phyloP scores from a whole-genome alignment of 2,329 filamentous ascomycete genomes.

The Arthrobotrys conoides region DNA sequence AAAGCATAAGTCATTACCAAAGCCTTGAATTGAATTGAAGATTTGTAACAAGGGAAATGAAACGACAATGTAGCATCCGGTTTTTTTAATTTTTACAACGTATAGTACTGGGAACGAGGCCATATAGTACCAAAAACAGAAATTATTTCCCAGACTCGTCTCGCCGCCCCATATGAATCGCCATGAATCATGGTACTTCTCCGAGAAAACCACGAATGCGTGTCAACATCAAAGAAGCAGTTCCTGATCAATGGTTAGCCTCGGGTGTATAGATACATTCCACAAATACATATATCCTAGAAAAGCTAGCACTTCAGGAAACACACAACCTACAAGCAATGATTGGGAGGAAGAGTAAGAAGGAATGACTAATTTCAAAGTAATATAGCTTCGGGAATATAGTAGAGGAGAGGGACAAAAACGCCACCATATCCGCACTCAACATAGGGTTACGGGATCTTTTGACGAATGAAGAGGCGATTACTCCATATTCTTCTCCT shows the following conservation, averaged over 20 bases:
- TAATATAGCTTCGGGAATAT: slow-evolving; percentile 2
- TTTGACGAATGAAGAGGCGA: slow-evolving; percentile 42
- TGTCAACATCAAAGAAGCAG: slow-evolving; percentile 2
- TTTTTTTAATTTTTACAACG: background rate
- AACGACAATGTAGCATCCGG: background rate
- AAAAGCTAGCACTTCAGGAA: background rate
- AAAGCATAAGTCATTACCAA: background rate
- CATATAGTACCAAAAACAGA: slow-evolving; percentile 14
- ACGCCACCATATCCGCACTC: slow-evolving; percentile 45
- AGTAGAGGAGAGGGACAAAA: background rate
- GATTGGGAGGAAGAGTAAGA: slow-evolving; percentile 3
- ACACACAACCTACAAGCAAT: background rate
- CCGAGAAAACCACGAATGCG: no score
- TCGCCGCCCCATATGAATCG: background rate
- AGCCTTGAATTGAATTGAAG: no score
- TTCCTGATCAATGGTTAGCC: slow-evolving; percentile 6
- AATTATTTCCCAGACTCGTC: background rate
- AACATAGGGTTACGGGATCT: slow-evolving; percentile 11
- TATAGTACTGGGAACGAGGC: no score
- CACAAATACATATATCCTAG: background rate
- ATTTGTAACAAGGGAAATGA: background rate
- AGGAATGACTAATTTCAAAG: slow-evolving; percentile 29
- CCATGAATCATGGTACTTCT: slow-evolving; percentile 12
- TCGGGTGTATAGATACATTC: slow-evolving; percentile 28
- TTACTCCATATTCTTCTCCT: slow-evolving; percentile 17